These are phyloP conservation scores for Tuber microsphaerosporum DNA, from an alignment of 495 filamentous ascomycete genomes.

Conservation along the genomic window DNA sequence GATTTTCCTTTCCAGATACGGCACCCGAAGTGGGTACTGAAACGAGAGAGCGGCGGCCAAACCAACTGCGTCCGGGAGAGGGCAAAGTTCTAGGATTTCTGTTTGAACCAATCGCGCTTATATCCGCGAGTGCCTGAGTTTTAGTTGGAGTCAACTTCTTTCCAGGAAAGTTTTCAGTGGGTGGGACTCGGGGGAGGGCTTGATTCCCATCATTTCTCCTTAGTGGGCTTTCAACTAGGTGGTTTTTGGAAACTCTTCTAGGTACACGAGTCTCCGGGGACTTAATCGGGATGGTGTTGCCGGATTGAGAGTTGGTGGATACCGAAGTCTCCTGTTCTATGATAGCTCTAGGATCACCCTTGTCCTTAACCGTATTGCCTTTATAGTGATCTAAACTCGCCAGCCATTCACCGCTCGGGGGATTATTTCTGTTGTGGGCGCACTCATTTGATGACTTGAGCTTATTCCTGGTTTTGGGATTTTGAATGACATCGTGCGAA, in stretches of 20 bases:
- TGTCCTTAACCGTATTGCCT: background rate
- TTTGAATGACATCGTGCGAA: background rate
- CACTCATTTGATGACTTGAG: background rate
- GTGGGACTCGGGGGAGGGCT: background rate
- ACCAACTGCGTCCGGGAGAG: slow-evolving; percentile 16
- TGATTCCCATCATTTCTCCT: background rate
- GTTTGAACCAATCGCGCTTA: slow-evolving; percentile 23
- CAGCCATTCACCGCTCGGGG: background rate
- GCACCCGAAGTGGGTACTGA: background rate
- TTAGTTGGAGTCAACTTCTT: background rate
- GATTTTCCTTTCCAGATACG: slow-evolving; percentile 22
- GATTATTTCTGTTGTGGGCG: background rate
- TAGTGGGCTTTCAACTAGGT: background rate
- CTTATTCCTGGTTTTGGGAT: background rate
- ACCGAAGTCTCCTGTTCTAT: background rate
- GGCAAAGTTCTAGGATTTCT: slow-evolving; percentile 21
- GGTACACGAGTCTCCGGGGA: background rate
- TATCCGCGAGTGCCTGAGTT: slow-evolving; percentile 9
- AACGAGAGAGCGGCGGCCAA: slow-evolving; percentile 13
- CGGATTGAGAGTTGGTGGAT: background rate
- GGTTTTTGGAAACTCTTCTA: background rate
- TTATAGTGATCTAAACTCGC: background rate
- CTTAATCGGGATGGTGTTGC: background rate
- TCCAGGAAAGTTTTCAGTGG: background rate
- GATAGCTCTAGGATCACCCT: background rate